Percentiles rank a stretch among this genome's conserved stretches.
Conservation (phyloP, 257 asterid genomes). For the Petunia secreta region DNA sequence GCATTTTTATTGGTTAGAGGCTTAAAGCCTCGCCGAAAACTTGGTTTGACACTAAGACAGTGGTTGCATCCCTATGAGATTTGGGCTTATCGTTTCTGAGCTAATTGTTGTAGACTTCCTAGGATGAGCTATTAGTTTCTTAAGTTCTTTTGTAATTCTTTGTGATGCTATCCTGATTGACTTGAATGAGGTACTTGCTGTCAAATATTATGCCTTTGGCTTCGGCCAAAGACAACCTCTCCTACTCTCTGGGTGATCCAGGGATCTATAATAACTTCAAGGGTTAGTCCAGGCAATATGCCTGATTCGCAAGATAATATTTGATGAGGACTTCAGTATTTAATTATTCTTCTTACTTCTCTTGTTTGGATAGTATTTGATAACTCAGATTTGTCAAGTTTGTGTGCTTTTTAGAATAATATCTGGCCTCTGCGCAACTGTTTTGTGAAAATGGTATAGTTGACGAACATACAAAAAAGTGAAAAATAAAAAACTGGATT, state of each 20-base stretch:
- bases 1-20: neutral
- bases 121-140: neutral
- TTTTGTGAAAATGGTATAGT: neutral
- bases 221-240: neutral
- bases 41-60: neutral
- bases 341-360: neutral
- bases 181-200: neutral
- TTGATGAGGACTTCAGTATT: neutral
- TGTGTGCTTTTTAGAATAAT: neutral
- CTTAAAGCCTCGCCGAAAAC: neutral
- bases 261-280: neutral
- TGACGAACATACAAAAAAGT: neutral
- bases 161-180: conserved; percentile 3
- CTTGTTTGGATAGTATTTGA: neutral
- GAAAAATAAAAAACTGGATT: neutral
- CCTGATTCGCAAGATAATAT: neutral
- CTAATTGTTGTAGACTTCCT: neutral
- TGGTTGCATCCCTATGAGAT: neutral
- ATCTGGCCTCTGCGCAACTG: neutral
- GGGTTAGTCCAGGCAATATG: neutral
- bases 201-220: neutral
- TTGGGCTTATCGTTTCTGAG: neutral
- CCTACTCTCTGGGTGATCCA: neutral
- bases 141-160: neutral
- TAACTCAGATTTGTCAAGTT: neutral